Conservation (phyloP, 805 yeast species). For the Saccharomycopsis sp. region DNA sequence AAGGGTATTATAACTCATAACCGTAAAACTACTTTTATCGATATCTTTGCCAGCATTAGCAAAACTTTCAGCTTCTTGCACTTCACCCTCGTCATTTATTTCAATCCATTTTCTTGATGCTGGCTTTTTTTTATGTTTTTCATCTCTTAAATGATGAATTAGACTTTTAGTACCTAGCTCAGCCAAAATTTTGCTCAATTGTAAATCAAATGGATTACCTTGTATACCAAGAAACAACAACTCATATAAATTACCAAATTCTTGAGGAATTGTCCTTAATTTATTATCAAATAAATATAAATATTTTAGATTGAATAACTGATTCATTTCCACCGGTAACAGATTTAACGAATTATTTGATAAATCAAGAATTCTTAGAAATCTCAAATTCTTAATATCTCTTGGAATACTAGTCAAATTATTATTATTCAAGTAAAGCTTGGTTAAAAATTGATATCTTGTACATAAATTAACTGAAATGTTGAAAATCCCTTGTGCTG, state of each 20-base stretch:
- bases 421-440: constrained; percentile 83
- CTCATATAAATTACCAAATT: constrained; percentile 79
- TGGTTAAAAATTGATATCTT: constrained; percentile 70
- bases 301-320: constrained; percentile 71
- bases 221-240: constrained; percentile 86
- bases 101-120: constrained; percentile 71
- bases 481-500: constrained; percentile 77
- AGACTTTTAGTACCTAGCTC: constrained; percentile 82
- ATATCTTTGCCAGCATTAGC: constrained; percentile 11
- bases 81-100: constrained; percentile 71
- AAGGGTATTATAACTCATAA: constrained; percentile 82
- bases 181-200: constrained; percentile 58
- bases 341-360: constrained; percentile 66
- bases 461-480: constrained; percentile 70
- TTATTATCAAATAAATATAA: constrained; percentile 85
- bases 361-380: constrained; percentile 76
- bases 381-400: constrained; percentile 57
- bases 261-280: constrained; percentile 67
- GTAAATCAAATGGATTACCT: constrained; percentile 78
- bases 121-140: constrained; percentile 51
- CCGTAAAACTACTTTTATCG: constrained; percentile 51
- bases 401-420: constrained; percentile 62
- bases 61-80: constrained; percentile 28
- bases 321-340: constrained; percentile 82
- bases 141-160: constrained; percentile 74